Base-by-base conservation (phyloP, 2,329 filamentous ascomycete species). In the Ophiostoma sp. region DNA sequence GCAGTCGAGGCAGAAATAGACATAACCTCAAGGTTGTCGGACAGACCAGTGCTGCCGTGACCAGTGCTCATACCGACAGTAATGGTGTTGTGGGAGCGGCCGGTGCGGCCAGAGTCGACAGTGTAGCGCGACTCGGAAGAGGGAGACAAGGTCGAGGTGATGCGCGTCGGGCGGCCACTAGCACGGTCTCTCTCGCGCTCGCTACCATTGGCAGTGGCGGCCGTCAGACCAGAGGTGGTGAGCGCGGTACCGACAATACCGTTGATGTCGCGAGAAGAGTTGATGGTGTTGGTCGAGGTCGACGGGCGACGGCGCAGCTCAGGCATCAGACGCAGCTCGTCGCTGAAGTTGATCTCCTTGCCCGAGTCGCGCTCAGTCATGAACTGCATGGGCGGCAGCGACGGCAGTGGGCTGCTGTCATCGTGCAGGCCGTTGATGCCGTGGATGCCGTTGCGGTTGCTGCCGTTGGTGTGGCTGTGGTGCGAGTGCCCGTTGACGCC, bases 281-380 rank as follows among this genome's bases (percentile, higher is more conserved):
- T n/a, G 50, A 74, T 31, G 3, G 76, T 77, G 71, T 78, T 74
- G 74, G 77, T 78, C 19, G 79, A 79, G 45, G 77, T 75, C n/a
- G 79, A 80, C 1, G 77, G 74, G n/a, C 74, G 76, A 3, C 76
- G 78, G 19, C 71, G 72, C 64, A 76, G 71, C 9, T 76, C 75
- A 6, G 74, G 74, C 63, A 73, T 69, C 48, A 75, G 57, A 12
- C 63, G 74, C 72, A 76, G 74, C 74, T 76, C 75, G 31, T 76
- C 75, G 63, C 48, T 66, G 25, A 76, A 72, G 69, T 73, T 73
- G 50, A 75, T 64, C 69, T 75, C 75, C 42, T 73, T 72, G 64
- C 69, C 72, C 19, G 76, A 72, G 59, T 74, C 73, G 63, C 77
- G 76, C 31, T 78, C 76, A 6, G 72, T 61, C 48, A 75, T 59